phyloP scores from a whole-genome alignment of 768 basidiomycete species.

The Melanogaster broomeanus region DNA sequence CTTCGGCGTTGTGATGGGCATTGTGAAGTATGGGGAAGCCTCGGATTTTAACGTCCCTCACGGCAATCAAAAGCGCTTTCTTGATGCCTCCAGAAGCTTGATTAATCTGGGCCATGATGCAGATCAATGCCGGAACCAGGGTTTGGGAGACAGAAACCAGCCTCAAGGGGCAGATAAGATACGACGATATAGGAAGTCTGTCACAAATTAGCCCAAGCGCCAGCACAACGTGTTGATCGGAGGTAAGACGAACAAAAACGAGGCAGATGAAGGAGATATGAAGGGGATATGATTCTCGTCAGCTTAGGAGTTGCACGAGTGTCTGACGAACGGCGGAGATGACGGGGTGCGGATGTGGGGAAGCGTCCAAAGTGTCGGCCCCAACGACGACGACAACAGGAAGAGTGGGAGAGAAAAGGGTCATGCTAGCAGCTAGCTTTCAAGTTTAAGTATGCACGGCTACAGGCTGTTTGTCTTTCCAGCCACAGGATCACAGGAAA shows the following conservation, averaged over 20 bases:
- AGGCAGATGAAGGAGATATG: background rate
- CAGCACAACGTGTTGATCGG: background rate
- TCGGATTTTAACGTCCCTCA: conserved; percentile 2
- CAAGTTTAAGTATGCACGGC: no score
- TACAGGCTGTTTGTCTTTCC: no score
- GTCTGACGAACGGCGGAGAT: background rate
- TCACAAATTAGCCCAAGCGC: background rate
- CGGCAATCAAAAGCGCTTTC: conserved; percentile 27
- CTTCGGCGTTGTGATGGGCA: conserved; percentile 17
- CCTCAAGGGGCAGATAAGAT: conserved; percentile 15
- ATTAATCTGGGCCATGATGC: conserved; percentile 6
- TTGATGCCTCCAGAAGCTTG: conserved; percentile 6
- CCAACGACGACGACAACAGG: background rate
- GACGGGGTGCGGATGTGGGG: background rate
- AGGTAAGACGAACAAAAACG: background rate
- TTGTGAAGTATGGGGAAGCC: conserved; percentile 2
- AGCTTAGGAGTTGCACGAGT: background rate
- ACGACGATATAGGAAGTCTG: background rate
- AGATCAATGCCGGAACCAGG: background rate
- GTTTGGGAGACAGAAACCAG: background rate
- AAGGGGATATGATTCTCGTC: background rate
- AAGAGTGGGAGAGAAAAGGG: background rate
- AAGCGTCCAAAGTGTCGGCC: background rate
- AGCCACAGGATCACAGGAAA: conserved; percentile 16
- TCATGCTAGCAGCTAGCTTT: no score